These are phyloP conservation scores for Fusarium luffae DNA, from an alignment of 2,329 filamentous ascomycete genomes.

Conservation along the genomic window DNA sequence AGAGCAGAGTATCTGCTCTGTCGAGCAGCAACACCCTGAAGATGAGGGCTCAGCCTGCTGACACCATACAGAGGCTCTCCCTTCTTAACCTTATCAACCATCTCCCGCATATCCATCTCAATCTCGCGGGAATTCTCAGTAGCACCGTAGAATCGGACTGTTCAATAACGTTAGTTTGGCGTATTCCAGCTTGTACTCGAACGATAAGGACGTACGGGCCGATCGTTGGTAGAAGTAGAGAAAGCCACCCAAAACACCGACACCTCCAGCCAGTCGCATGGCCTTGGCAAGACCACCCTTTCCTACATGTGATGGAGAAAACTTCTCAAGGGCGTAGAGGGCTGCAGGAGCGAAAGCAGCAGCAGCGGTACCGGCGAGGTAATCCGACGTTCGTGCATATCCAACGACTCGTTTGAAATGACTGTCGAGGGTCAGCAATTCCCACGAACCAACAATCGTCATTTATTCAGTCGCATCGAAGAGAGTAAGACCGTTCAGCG, in stretches of 20 bases:
- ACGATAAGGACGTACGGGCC: constrained; percentile 69
- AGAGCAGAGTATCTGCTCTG: constrained; percentile 93
- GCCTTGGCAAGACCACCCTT: constrained; percentile 83
- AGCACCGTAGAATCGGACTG: constrained; percentile 96
- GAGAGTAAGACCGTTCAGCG: not conserved
- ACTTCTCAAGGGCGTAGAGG: constrained; percentile 82
- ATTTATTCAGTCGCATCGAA: not conserved
- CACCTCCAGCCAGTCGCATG: constrained; percentile 79
- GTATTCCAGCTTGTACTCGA: not conserved
- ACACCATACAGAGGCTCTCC: constrained; percentile 90
- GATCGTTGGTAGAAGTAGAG: constrained; percentile 88
- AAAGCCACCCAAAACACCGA: constrained; percentile 83
- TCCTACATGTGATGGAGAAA: constrained; percentile 86
- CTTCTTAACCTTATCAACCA: constrained; percentile 95
- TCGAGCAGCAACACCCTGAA: constrained; percentile 91
- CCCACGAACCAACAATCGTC: constrained; percentile 5
- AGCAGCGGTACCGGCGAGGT: constrained; percentile 74
- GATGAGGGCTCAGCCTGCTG: constrained; percentile 81
- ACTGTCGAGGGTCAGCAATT: constrained; percentile 59
- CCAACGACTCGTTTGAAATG: constrained; percentile 90
- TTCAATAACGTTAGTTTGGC: constrained; percentile 2
- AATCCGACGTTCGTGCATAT: constrained; percentile 90
- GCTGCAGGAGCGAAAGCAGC: constrained; percentile 78
- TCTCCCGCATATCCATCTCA: constrained; percentile 97
- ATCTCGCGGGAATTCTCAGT: constrained; percentile 91